Evolutionary conservation across 2,329 filamentous ascomycete genomes (phyloP).

Genomic region (Fusarium ambrosium): DNA sequence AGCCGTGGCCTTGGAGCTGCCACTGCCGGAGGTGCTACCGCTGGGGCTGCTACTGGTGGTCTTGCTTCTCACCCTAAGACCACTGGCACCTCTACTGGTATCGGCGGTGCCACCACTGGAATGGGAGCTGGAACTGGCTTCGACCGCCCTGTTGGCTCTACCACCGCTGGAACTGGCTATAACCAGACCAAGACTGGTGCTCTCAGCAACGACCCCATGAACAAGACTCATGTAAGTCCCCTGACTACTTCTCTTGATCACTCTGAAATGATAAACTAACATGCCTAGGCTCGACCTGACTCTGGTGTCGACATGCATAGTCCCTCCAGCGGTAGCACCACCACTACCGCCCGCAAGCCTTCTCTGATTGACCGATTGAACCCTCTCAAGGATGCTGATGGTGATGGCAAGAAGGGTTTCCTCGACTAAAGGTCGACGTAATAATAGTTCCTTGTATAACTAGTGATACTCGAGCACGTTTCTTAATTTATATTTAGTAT

Average conservation of each 20-base stretch:
- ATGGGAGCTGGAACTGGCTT: slow-evolving; percentile 9
- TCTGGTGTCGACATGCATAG: slow-evolving; percentile 24
- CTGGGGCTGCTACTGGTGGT: slow-evolving; percentile 16
- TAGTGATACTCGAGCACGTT: slow-evolving; percentile 19
- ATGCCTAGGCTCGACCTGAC: slow-evolving; percentile 16
- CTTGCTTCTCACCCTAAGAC: slow-evolving; percentile 30
- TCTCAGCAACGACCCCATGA: slow-evolving; percentile 32
- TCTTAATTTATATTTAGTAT: not conserved
- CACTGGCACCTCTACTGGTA: not conserved
- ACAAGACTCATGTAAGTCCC: slow-evolving; percentile 23
- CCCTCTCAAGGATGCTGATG: slow-evolving; percentile 41
- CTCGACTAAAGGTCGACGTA: slow-evolving; percentile 21
- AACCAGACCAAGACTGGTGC: slow-evolving; percentile 21
- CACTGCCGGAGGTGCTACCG: slow-evolving; percentile 5
- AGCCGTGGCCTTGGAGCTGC: slow-evolving; percentile 27
- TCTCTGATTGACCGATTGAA: slow-evolving; percentile 41
- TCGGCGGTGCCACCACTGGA: slow-evolving; percentile 1
- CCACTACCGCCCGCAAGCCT: slow-evolving; percentile 18
- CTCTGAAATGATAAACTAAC: slow-evolving; percentile 1
- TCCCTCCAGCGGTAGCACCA: not conserved
- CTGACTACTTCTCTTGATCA: too few species aligned
- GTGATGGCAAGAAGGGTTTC: slow-evolving; percentile 42
- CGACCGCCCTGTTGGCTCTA: not conserved
- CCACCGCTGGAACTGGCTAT: slow-evolving; percentile 10
- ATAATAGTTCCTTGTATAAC: slow-evolving; percentile 16